Base-by-base conservation (phyloP, 2,329 filamentous ascomycete genomes). In the Xylaria sp. region DNA sequence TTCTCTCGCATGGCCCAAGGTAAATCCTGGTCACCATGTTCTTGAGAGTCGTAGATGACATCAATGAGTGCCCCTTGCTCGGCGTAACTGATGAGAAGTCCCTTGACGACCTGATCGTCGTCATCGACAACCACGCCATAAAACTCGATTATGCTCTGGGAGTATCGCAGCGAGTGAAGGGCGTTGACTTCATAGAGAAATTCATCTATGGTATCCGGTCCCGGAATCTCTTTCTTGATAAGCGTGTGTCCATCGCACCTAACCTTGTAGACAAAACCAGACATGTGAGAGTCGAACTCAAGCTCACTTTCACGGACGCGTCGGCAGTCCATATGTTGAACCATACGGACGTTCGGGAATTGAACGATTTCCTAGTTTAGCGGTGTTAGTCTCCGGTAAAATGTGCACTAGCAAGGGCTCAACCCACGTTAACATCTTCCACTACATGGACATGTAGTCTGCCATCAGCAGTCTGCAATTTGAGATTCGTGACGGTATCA, bases 181-280 rank as follows among this genome's bases (percentile, higher is more conserved):
- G 94, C 94, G 75, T 98, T 97, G 75, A 97, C 91, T 78, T 99
- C 95, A 76, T 99, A 99, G 2, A 98, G 81, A 72, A 99, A 99
- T 75, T 98, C 95, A 66, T 98, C 94, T 19, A 98, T 89, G 0
- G 92, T 95, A 71, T 98, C 94, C 2, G 94, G 94, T 1, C 94
- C 94, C 0, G 95, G 95, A 15, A 99, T 98, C 74, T 99, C 95
- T 76, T 99, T 99, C 77, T 98, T 98, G 78, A 99, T 97, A 71
- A 93, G 89, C 1, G 87, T 80, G 60, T 84, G 80, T 9, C 86
- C 88, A 61, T 86, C 81, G 37, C 93, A 86, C 14, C 81, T 84
- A 60, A 99, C 92, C 75, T 96, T 96, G 83, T 98, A 99, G 17
- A 98, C 95, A 74, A 98, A 99, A 1, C 95, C 95, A 21, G 94